Conservation (phyloP, 768 basidiomycete genomes). For the Porpolomopsis calyptriformis region DNA sequence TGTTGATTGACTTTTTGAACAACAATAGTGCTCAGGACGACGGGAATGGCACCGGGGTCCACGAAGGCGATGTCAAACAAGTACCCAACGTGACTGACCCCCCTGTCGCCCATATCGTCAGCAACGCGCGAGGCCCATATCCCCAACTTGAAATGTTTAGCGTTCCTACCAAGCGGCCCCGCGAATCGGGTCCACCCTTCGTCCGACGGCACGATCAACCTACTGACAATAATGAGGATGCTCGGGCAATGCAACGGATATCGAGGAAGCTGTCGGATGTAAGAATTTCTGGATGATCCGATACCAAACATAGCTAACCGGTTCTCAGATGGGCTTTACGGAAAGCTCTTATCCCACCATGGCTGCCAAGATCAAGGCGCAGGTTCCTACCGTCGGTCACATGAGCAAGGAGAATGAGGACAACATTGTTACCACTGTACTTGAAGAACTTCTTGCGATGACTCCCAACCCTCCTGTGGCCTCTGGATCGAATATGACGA, state of each 20-base stretch:
- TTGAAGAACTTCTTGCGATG: conserved; percentile 46
- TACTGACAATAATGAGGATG: conserved; percentile 17
- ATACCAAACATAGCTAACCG: not conserved
- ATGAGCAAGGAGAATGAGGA: conserved; percentile 50
- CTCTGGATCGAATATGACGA: conserved; percentile 25
- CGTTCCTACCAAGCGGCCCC: conserved; percentile 40
- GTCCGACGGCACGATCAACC: conserved; percentile 19
- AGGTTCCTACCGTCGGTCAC: conserved; percentile 32
- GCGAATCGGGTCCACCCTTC: conserved; percentile 21
- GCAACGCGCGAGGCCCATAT: conserved; percentile 48
- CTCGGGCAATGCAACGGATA: conserved; percentile 40
- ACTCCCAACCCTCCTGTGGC: conserved; percentile 28
- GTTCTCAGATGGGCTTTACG: conserved; percentile 63
- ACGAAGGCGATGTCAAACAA: too few species aligned
- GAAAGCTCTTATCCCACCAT: conserved; percentile 44
- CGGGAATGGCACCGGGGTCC: not conserved
- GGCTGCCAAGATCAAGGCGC: conserved; percentile 37
- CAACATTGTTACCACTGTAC: conserved; percentile 50
- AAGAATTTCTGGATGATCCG: conserved; percentile 17
- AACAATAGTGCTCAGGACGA: not conserved
- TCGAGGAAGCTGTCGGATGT: conserved; percentile 55
- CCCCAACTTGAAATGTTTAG: conserved; percentile 56
- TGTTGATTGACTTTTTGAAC: not conserved
- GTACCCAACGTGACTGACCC: conserved; percentile 4
- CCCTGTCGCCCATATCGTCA: conserved; percentile 39